Conservation (phyloP, 2,329 filamentous ascomycete species). For the Acephala macrosclerotiorum region DNA sequence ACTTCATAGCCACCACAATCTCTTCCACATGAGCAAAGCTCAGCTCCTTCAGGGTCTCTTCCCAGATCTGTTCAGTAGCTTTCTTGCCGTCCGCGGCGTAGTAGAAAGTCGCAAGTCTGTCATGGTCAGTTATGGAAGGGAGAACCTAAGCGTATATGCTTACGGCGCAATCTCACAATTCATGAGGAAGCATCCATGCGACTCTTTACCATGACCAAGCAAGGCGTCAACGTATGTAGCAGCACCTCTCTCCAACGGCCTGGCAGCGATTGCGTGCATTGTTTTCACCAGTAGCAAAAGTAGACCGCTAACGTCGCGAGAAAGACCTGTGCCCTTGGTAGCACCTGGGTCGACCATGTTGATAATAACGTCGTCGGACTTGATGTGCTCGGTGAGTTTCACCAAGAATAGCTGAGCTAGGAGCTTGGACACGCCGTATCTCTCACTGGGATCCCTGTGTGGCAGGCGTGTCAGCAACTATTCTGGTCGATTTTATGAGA, state of each 20-base stretch:
- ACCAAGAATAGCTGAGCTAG: slow-evolving; percentile 47
- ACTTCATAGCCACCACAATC: neutral
- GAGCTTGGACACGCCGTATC: slow-evolving; percentile 45
- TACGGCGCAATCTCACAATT: slow-evolving; percentile 54
- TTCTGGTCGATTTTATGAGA: too few species aligned
- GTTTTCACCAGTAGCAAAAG: slow-evolving; percentile 31
- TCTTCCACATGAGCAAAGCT: slow-evolving; percentile 6
- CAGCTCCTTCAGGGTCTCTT: slow-evolving; percentile 2
- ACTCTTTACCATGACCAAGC: slow-evolving; percentile 53
- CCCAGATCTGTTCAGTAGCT: slow-evolving; percentile 3
- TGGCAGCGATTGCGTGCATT: slow-evolving; percentile 40
- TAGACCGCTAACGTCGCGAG: slow-evolving; percentile 42
- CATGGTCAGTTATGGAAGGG: too few species aligned
- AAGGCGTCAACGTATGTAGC: slow-evolving; percentile 56
- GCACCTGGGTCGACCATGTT: slow-evolving; percentile 48
- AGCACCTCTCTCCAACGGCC: slow-evolving; percentile 50
- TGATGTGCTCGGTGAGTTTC: slow-evolving; percentile 48
- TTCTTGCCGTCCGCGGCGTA: neutral
- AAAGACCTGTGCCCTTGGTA: slow-evolving; percentile 50
- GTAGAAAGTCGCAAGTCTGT: neutral
- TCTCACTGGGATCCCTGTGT: slow-evolving; percentile 30
- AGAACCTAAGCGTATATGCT: too few species aligned
- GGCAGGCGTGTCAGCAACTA: neutral
- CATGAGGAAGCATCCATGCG: slow-evolving; percentile 58
- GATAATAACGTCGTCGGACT: slow-evolving; percentile 45